These are phyloP conservation scores for Lolium multiflorum DNA, from an alignment of 176 grass and related monocot genomes.

Conservation along the genomic window DNA sequence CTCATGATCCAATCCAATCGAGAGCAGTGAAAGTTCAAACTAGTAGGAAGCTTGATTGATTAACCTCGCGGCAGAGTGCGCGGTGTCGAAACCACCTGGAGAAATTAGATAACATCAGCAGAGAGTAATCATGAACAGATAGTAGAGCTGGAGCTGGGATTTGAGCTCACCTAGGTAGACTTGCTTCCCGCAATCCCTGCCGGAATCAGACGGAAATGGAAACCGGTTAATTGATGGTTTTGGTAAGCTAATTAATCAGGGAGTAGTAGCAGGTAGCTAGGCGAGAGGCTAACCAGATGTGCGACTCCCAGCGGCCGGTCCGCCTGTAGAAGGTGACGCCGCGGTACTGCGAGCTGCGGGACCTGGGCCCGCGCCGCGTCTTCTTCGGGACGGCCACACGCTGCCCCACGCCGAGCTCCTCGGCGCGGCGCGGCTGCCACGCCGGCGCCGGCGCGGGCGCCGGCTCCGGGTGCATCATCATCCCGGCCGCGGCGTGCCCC, in stretches of 20 bases:
- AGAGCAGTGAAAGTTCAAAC: not conserved
- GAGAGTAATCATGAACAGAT: not conserved
- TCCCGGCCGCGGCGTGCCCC: not conserved
- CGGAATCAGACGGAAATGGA: slow-evolving; percentile 22
- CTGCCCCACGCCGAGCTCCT: slow-evolving; percentile 41
- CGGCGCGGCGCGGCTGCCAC: slow-evolving; percentile 29
- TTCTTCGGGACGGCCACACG: slow-evolving; percentile 59
- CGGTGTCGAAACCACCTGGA: slow-evolving; percentile 97
- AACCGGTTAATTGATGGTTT: slow-evolving; percentile 42
- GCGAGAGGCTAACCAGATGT: slow-evolving; percentile 73
- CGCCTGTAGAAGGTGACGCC: slow-evolving; percentile 98
- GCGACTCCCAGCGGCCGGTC: slow-evolving; percentile 97
- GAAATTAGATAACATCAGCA: slow-evolving; percentile 13
- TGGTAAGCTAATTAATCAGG: not conserved
- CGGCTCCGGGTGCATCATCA: not conserved
- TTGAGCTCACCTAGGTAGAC: slow-evolving; percentile 84
- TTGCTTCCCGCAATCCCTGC: slow-evolving; percentile 98
- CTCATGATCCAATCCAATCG: not conserved
- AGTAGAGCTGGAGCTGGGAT: slow-evolving; percentile 6
- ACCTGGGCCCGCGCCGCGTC: slow-evolving; percentile 85
- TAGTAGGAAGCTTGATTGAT: not conserved
- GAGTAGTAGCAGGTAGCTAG: not conserved
- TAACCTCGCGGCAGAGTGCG: slow-evolving; percentile 89
- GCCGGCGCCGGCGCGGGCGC: not conserved
- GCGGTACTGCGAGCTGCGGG: slow-evolving; percentile 93